These are phyloP conservation scores for Wickerhamomyces kurtzmanii DNA, from an alignment of 805 yeast species.

Conservation along the genomic window DNA sequence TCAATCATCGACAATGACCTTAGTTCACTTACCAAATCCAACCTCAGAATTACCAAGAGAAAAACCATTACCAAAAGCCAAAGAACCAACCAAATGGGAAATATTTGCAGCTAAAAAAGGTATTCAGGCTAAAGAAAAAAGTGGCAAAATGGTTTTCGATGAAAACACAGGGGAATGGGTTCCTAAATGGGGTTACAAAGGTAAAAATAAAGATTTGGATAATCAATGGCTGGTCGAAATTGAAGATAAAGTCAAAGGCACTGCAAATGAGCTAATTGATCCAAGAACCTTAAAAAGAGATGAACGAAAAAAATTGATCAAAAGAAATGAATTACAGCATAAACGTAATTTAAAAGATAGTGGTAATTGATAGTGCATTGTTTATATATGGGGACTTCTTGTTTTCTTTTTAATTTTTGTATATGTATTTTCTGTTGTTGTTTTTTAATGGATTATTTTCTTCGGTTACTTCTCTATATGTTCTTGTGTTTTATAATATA, in stretches of 20 bases:
- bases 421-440: too few species aligned
- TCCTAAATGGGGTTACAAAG: slow-evolving; percentile 97
- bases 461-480: too few species aligned
- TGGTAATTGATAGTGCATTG: too few species aligned
- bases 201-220: slow-evolving; percentile 80
- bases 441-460: too few species aligned
- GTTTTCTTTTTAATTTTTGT: too few species aligned
- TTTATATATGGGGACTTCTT: too few species aligned
- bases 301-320: slow-evolving; percentile 76
- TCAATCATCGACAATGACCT: slow-evolving; percentile 64
- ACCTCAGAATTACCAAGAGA: slow-evolving; percentile 83
- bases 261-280: slow-evolving; percentile 62
- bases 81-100: slow-evolving; percentile 94
- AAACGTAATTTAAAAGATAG: slow-evolving; percentile 58
- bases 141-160: slow-evolving; percentile 83
- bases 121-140: slow-evolving; percentile 79
- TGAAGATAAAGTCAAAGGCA: slow-evolving; percentile 57
- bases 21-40: slow-evolving; percentile 80
- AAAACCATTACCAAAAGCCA: slow-evolving; percentile 87
- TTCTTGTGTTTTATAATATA: too few species aligned
- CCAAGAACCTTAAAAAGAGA: slow-evolving; percentile 77
- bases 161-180: slow-evolving; percentile 93
- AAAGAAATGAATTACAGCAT: slow-evolving; percentile 79
- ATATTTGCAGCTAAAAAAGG: slow-evolving; percentile 93
- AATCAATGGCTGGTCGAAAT: slow-evolving; percentile 95